Evolutionary conservation across 1,139 yeast genomes (phyloP).

Genomic region (Kluyveromyces sp.): DNA sequence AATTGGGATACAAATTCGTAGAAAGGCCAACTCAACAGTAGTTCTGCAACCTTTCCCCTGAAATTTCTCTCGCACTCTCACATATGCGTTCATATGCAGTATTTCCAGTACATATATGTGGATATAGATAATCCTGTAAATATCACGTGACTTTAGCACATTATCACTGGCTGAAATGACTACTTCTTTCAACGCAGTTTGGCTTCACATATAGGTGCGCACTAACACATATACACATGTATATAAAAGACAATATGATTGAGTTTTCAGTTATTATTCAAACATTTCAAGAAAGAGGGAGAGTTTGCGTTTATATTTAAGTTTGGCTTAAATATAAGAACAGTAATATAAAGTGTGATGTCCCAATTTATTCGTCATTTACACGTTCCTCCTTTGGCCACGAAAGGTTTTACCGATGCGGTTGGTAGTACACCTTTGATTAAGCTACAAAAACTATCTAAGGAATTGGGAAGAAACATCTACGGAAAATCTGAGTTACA

Average conservation of each 20-base stretch:
- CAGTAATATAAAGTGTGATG: background rate
- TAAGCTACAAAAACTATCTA: slow-evolving; percentile 53
- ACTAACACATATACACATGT: too few relatives aligned
- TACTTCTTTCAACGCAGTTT: too few relatives aligned
- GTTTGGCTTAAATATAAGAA: too few relatives aligned
- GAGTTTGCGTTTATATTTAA: too few relatives aligned
- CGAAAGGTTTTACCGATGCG: slow-evolving; percentile 62
- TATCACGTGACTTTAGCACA: slow-evolving; percentile 1
- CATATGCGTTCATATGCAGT: background rate
- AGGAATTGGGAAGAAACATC: slow-evolving; percentile 62
- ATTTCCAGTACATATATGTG: background rate
- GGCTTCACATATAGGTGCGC: too few relatives aligned
- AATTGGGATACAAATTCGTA: background rate
- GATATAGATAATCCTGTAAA: background rate
- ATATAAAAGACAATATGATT: too few relatives aligned
- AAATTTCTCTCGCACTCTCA: background rate
- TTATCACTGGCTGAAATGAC: background rate
- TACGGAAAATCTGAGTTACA: slow-evolving; percentile 86
- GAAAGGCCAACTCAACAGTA: slow-evolving; percentile 1
- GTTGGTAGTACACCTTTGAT: slow-evolving; percentile 85
- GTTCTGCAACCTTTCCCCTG: background rate
- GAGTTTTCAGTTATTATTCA: too few relatives aligned
- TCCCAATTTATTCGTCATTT: background rate
- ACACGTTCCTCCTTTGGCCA: slow-evolving; percentile 45
- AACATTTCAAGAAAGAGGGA: too few relatives aligned